Evolutionary conservation across 495 filamentous ascomycete genomes (phyloP), one percentile per base, ranked within the genome.

Genomic region (Xylaria nigripes): DNA sequence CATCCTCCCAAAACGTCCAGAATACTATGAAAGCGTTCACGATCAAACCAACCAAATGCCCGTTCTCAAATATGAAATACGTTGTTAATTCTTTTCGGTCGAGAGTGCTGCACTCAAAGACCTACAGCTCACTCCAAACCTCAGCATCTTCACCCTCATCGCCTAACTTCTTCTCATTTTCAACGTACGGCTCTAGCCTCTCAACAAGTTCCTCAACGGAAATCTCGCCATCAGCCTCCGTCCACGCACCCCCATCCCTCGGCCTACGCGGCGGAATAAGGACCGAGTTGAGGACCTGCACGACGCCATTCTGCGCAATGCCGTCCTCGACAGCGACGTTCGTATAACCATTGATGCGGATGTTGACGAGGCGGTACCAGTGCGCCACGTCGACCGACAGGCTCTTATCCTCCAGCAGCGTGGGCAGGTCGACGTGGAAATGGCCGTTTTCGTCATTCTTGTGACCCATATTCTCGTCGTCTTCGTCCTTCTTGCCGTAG

Each of bases 281-380:
- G 1, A 95, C 82, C 44, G 73, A 72, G 41, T 74, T 70, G 7
- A 91, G 69, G 38, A 89, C 81, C 56, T 95, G 90, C 27, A 92
- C 72, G 27, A 87, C 85, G 32, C 90, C 90, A 69, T 94, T 85
- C 25, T 65, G 72, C 1, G 82, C 84, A 41, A 89, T 61, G 8
- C 77, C 84, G 68, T 95, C 87, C 62, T 80, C 68, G 18, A 86
- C 66, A 2, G 70, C 68, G 3, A 92, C 82, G 6, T 57, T 65
- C 5, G 70, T 68, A 49, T 79, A 82, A 16, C 81, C 87, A 67
- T 94, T 92, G 55, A 93, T 73, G 69, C 77, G 78, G 32, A 95
- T 85, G 10, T 54, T 73, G 46, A 86, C 76, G 49, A 81, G 81
- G 18, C 81, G 74, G 25, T 74, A 80, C 59, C 75, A 85, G 34